These are phyloP conservation scores for Lentinula novae-zelandiae DNA, from an alignment of 1,284 basidiomycete species.

Conservation along the genomic window DNA sequence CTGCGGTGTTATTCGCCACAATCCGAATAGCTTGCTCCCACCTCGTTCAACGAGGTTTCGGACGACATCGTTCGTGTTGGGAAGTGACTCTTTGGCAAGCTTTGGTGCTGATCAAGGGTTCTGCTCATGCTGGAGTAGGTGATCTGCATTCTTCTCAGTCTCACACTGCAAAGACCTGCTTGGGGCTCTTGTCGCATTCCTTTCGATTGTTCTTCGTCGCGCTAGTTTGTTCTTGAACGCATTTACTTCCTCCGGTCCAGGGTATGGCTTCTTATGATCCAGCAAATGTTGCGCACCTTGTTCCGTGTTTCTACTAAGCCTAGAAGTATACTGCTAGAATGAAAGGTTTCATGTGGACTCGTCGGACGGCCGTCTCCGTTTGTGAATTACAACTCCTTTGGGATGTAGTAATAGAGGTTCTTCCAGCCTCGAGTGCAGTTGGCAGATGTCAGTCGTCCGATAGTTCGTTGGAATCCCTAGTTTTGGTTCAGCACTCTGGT, in stretches of 20 bases:
- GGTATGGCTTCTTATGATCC: background rate
- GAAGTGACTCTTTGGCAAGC: background rate
- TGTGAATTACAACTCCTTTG: constrained; percentile 13
- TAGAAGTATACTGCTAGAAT: background rate
- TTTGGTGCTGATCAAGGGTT: constrained; percentile 1
- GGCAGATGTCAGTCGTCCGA: constrained; percentile 8
- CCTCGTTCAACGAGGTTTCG: background rate
- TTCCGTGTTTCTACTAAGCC: constrained; percentile 1
- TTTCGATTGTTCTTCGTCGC: constrained; percentile 9
- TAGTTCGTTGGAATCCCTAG: background rate
- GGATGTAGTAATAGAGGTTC: constrained; percentile 18
- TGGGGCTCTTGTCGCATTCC: background rate
- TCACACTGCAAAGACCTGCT: constrained; percentile 7
- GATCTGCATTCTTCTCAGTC: constrained; percentile 4
- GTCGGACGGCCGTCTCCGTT: constrained; percentile 5
- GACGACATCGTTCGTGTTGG: constrained; percentile 6
- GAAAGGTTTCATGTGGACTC: background rate
- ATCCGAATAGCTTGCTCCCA: constrained; percentile 5
- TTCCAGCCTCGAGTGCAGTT: constrained; percentile 15
- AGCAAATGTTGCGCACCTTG: background rate
- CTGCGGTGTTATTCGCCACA: constrained; percentile 5
- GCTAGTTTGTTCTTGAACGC: background rate
- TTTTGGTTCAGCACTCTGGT: constrained; percentile 7
- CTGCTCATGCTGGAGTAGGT: background rate
- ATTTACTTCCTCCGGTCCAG: background rate